Conservation (phyloP, 2,329 filamentous ascomycete species). For the Byssochlamys sp. region DNA sequence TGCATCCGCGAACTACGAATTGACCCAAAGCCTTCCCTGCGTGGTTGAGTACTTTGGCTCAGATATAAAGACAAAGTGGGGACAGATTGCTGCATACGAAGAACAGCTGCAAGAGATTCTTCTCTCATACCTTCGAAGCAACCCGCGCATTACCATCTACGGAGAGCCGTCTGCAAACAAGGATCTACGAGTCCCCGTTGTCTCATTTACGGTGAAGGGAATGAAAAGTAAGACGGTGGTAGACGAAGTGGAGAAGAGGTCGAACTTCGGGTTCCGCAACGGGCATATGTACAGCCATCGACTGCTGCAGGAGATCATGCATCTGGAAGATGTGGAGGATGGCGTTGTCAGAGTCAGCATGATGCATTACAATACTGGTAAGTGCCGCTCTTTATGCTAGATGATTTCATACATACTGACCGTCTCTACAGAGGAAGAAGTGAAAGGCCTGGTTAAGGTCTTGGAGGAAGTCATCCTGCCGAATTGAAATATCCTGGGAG, state of each 20-base stretch:
- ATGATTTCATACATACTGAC: background rate
- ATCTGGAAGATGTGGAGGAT: constrained; percentile 47
- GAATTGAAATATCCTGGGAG: background rate
- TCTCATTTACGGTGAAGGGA: constrained; percentile 57
- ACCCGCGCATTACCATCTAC: constrained; percentile 48
- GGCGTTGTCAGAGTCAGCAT: constrained; percentile 62
- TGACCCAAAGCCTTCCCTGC: constrained; percentile 52
- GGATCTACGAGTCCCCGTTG: constrained; percentile 49
- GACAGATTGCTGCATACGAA: constrained; percentile 50
- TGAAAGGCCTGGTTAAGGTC: constrained; percentile 8
- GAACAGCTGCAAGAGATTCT: constrained; percentile 49
- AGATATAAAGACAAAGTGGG: constrained; percentile 37
- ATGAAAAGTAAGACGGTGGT: constrained; percentile 50
- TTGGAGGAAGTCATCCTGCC: constrained; percentile 10
- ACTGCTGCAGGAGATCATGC: constrained; percentile 50
- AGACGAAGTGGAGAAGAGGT: constrained; percentile 50
- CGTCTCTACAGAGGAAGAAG: constrained; percentile 8
- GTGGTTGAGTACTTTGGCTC: constrained; percentile 53
- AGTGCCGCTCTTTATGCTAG: constrained; percentile 20
- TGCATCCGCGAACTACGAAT: constrained; percentile 62
- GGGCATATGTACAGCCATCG: constrained; percentile 61
- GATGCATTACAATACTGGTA: constrained; percentile 63
- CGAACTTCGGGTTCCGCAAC: constrained; percentile 54
- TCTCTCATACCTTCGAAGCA: constrained; percentile 48
- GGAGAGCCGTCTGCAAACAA: constrained; percentile 46